Evolutionary conservation across 306 rosid genomes (phyloP).

Genomic region (Quercus gilva): DNA sequence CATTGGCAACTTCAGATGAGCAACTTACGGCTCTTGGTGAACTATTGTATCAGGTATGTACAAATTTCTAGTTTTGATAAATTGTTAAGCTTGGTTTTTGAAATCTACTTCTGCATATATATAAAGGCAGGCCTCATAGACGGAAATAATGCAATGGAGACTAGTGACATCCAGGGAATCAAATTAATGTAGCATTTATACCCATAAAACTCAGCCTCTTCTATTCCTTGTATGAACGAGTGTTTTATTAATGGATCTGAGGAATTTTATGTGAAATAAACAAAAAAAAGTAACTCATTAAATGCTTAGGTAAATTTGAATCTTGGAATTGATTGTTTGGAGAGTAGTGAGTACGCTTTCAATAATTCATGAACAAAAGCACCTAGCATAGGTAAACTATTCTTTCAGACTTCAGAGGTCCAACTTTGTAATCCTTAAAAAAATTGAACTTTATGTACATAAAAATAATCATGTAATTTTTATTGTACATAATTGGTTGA

Average conservation of each 20-base stretch:
- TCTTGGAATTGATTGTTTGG: background rate
- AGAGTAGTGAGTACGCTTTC: background rate
- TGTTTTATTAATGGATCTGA: background rate
- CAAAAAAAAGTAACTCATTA: background rate
- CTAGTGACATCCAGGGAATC: background rate
- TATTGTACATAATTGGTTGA: background rate
- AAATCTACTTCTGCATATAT: background rate
- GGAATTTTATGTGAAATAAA: background rate
- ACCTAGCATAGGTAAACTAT: background rate
- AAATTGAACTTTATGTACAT: background rate
- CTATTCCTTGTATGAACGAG: background rate
- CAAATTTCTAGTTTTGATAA: background rate
- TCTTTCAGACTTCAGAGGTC: background rate
- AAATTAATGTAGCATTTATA: background rate
- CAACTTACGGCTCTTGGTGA: conserved; percentile 89
- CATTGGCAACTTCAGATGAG: conserved; percentile 61
- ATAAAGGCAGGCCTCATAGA: background rate
- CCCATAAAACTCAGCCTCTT: background rate
- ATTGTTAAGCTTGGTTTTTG: background rate
- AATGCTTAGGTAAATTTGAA: background rate
- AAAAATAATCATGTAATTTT: background rate
- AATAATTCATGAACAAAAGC: background rate
- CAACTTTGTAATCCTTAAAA: background rate
- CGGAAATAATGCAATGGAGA: background rate
- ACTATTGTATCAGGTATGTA: conserved; percentile 77